phyloP scores from a whole-genome alignment of 1,284 basidiomycete species.

The Ceratobasidium sp. region DNA sequence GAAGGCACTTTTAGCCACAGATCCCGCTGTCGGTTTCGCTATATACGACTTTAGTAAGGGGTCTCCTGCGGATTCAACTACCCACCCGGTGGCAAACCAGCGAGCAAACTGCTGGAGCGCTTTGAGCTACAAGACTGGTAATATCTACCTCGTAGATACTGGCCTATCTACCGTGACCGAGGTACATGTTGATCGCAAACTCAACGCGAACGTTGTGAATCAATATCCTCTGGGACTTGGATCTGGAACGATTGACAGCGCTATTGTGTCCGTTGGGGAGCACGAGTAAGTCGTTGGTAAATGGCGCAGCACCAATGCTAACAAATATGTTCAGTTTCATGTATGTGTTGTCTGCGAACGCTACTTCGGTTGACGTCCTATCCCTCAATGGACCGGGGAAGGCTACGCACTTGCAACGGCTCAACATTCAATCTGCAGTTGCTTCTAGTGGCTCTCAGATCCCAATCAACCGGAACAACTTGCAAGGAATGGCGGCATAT shows the following conservation, averaged over 20 bases:
- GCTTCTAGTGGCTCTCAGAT: neutral
- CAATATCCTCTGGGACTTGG: slow-evolving; percentile 58
- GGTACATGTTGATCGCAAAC: slow-evolving; percentile 59
- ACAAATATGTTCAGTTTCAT: neutral
- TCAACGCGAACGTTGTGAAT: slow-evolving; percentile 60
- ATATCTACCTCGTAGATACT: slow-evolving; percentile 62
- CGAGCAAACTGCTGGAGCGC: slow-evolving; percentile 63
- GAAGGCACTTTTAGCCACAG: slow-evolving; percentile 61
- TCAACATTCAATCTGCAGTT: neutral
- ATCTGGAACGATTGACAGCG: slow-evolving; percentile 61
- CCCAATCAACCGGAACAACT: neutral
- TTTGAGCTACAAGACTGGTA: slow-evolving; percentile 60
- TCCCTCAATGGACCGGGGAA: neutral
- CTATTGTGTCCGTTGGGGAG: slow-evolving; percentile 58
- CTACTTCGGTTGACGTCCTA: slow-evolving; percentile 21
- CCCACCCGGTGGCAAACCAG: slow-evolving; percentile 56
- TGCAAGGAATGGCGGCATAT: slow-evolving; percentile 10
- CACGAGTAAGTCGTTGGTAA: slow-evolving; percentile 57
- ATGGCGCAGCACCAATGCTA: too few relatives aligned
- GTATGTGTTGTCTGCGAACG: slow-evolving; percentile 31
- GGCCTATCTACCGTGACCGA: slow-evolving; percentile 60
- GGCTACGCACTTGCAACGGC: neutral
- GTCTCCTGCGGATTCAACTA: slow-evolving; percentile 32
- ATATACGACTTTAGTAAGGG: slow-evolving; percentile 57
- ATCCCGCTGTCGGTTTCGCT: slow-evolving; percentile 60